A percentile compares a stretch with the other conserved stretches of the same genome.
Conservation (phyloP, 306 rosid species). For the Rosa persica region DNA sequence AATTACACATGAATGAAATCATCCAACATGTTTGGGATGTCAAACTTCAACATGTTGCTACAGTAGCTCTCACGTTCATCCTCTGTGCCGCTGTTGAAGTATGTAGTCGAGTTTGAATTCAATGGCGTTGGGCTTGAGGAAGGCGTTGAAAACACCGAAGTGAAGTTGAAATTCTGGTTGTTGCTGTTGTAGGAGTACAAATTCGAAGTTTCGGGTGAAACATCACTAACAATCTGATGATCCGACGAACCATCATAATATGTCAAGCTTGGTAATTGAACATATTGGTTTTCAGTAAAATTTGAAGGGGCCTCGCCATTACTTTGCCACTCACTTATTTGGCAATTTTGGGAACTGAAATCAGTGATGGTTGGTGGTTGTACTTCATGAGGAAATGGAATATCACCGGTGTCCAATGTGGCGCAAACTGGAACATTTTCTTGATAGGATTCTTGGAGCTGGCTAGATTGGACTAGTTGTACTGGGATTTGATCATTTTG, state of each 20-base stretch:
- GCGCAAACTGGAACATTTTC: conserved; percentile 20
- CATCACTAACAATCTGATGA: conserved; percentile 24
- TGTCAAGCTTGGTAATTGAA: conserved; percentile 33
- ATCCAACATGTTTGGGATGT: conserved; percentile 55
- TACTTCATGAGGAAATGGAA: conserved; percentile 36
- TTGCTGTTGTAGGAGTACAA: conserved; percentile 36
- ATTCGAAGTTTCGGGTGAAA: conserved; percentile 42
- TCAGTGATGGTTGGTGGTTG: conserved; percentile 34
- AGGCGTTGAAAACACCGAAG: conserved; percentile 76
- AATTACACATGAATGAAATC: conserved; percentile 57
- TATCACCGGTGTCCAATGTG: conserved; percentile 15
- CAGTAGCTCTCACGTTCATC: conserved; percentile 86
- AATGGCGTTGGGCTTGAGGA: conserved; percentile 65
- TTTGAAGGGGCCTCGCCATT: conserved; percentile 26
- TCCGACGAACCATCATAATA: conserved; percentile 25
- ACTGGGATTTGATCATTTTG: conserved; percentile 26
- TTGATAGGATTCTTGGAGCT: conserved; percentile 31
- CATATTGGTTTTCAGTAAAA: conserved; percentile 24
- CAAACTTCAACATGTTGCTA: conserved; percentile 58
- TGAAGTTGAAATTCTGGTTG: conserved; percentile 46
- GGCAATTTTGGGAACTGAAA: conserved; percentile 37
- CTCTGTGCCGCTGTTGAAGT: conserved; percentile 51
- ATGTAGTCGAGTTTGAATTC: conserved; percentile 67
- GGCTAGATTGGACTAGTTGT: conserved; percentile 30
- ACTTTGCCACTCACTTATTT: conserved; percentile 41